These are phyloP conservation scores for Tulasnella sp. DNA, from an alignment of 768 basidiomycete genomes.

Conservation along the genomic window DNA sequence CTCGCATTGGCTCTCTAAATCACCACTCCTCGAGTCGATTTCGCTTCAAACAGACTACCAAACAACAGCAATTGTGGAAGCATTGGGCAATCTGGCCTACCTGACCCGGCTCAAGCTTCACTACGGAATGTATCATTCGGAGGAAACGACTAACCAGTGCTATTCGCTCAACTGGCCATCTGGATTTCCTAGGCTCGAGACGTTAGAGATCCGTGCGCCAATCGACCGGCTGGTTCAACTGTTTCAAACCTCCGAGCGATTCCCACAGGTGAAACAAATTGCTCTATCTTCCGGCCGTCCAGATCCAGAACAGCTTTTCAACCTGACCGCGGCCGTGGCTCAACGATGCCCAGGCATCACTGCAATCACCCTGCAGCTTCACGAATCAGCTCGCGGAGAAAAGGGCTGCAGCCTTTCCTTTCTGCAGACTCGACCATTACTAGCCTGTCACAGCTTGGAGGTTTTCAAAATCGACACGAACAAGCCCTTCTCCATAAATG, in stretches of 20 bases:
- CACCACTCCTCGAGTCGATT: not conserved
- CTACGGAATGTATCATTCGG: not conserved
- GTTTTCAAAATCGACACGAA: not conserved
- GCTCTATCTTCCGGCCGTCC: not conserved
- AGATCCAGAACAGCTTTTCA: not conserved
- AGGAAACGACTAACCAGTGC: too few relatives aligned
- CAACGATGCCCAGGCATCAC: not conserved
- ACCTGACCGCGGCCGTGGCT: not conserved
- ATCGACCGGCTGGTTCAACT: not conserved
- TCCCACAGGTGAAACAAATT: not conserved
- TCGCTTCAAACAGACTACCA: not conserved
- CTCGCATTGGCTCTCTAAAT: not conserved
- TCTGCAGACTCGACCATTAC: not conserved
- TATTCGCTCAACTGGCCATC: not conserved
- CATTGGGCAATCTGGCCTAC: not conserved
- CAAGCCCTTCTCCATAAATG: not conserved
- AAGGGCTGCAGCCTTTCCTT: not conserved
- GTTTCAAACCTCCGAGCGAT: not conserved
- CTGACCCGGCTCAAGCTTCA: not conserved
- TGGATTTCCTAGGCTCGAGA: not conserved
- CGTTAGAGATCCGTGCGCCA: not conserved
- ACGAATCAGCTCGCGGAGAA: not conserved
- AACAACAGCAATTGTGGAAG: not conserved
- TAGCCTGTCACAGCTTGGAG: not conserved
- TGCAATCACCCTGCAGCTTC: not conserved